These are phyloP conservation scores for Arabidopsis arenosa DNA, from an alignment of 345 rosid species.

Conservation along the genomic window DNA sequence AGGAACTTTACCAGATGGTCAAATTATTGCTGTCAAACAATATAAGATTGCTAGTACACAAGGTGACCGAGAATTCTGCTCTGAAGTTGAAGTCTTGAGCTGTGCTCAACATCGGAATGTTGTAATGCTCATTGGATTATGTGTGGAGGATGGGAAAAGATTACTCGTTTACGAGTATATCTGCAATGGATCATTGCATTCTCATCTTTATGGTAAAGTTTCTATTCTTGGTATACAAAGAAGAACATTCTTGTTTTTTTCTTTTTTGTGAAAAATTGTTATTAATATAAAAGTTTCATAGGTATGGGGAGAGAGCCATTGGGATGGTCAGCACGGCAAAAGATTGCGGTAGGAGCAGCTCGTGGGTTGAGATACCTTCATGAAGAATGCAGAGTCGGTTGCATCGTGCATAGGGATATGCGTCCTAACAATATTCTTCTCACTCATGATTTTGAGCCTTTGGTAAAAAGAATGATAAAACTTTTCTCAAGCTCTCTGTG, in stretches of 20 bases:
- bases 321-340: constrained; percentile 89
- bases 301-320: constrained; percentile 63
- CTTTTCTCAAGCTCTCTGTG: constrained; percentile 17
- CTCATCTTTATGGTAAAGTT: constrained; percentile 88
- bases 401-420: constrained; percentile 97
- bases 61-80: constrained; percentile 94
- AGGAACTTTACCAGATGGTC: constrained; percentile 83
- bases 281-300: constrained; percentile 41
- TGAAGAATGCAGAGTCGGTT: constrained; percentile 99
- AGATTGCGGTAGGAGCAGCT: constrained; percentile 96
- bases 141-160: constrained; percentile 89
- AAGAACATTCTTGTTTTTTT: neutral
- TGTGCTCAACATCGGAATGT: constrained; percentile 99
- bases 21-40: constrained; percentile 93
- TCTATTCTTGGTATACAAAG: constrained; percentile 20
- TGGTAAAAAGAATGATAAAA: constrained; percentile 52
- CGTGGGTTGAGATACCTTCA: constrained; percentile 97
- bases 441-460: constrained; percentile 95
- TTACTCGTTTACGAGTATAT: constrained; percentile 90
- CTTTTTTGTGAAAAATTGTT: neutral
- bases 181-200: constrained; percentile 92
- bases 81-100: constrained; percentile 97
- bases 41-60: constrained; percentile 95
- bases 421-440: constrained; percentile 94
- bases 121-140: constrained; percentile 87